Evolutionary conservation across 1,284 basidiomycete genomes (phyloP), one percentile per base, ranked within the genome.

Genomic region (Trichosporon inkin): DNA sequence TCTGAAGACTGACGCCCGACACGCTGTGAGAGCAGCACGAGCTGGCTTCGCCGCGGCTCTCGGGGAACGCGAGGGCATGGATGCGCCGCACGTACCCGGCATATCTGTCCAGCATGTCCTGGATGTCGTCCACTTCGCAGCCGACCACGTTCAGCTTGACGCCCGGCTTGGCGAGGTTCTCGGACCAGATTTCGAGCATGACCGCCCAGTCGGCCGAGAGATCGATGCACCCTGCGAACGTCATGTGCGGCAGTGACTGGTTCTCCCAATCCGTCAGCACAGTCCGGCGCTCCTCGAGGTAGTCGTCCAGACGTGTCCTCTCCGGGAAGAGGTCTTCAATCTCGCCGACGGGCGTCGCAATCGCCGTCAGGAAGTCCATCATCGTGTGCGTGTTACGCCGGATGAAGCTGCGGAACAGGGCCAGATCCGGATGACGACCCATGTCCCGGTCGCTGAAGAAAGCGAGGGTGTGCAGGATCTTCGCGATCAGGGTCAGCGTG

Each of bases 381-480:
- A 72, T 71, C 16, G 58, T 60, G 16, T 64, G 62, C 24, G 32
- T 47, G 36, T 68, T 66, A 2, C 57, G 59, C 56, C 62, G 35
- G 37, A 72, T 68, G 34, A 71, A 68, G 6, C 38, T 36, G 14
- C 62, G 37, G 56, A 68, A 71, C 10, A 60, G 58, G 0, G 40
- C 62, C 2, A 71, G 37, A 17, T 71, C 69, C 0, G 62, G 62
- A 44, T 70, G 67, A n/a, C 65, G 59, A 6, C 49, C 40, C 11
- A 60, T 55, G 40, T 70, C 67, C 11, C 57, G 61, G 36, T 62
- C 63, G 0, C 67, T 64, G 57, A 70, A 72, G 61, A 73, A 73
- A 10, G 71, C 70, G 20, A 73, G 61, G 24, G 63, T 63, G 57
- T 71, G 69, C 32, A 73, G 55, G 17, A 73, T 62, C 47, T 71